These are phyloP conservation scores for Saccharomyces eubayanus DNA, from an alignment of 805 yeast species.

Conservation along the genomic window DNA sequence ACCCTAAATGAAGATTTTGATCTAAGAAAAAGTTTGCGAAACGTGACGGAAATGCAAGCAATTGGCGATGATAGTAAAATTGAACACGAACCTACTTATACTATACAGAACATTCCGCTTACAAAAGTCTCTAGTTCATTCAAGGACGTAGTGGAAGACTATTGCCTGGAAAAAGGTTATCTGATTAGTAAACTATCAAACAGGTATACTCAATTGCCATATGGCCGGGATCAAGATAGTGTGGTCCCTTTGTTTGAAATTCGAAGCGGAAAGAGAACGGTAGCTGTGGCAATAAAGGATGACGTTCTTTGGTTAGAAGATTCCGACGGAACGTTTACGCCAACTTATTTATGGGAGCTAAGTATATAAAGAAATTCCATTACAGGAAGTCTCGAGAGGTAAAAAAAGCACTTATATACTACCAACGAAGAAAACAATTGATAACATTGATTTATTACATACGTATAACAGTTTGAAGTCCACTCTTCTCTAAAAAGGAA, in stretches of 20 bases:
- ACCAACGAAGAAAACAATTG: background rate
- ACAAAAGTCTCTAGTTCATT: conserved; percentile 41
- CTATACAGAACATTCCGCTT: conserved; percentile 33
- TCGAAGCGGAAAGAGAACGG: background rate
- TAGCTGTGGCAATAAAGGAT: conserved; percentile 41
- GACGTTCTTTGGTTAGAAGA: conserved; percentile 53
- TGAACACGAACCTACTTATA: conserved; percentile 1
- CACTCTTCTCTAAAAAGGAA: background rate
- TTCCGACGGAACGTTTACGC: conserved; percentile 13
- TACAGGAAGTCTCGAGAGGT: too few species aligned
- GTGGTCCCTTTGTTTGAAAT: conserved; percentile 22
- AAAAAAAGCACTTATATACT: background rate
- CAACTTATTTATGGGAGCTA: conserved; percentile 14
- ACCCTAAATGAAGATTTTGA: conserved; percentile 18
- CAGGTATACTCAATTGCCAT: conserved; percentile 15
- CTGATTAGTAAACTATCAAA: conserved; percentile 12
- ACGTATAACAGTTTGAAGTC: background rate
- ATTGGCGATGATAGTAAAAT: background rate
- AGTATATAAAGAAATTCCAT: background rate
- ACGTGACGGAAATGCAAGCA: conserved; percentile 1
- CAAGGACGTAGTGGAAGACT: conserved; percentile 56
- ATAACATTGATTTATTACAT: background rate
- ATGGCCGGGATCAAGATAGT: conserved; percentile 21
- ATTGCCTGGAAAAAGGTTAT: conserved; percentile 45
- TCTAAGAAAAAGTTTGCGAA: conserved; percentile 1